phyloP scores from a whole-genome alignment of 306 rosid species.

The Quillaja saponaria region DNA sequence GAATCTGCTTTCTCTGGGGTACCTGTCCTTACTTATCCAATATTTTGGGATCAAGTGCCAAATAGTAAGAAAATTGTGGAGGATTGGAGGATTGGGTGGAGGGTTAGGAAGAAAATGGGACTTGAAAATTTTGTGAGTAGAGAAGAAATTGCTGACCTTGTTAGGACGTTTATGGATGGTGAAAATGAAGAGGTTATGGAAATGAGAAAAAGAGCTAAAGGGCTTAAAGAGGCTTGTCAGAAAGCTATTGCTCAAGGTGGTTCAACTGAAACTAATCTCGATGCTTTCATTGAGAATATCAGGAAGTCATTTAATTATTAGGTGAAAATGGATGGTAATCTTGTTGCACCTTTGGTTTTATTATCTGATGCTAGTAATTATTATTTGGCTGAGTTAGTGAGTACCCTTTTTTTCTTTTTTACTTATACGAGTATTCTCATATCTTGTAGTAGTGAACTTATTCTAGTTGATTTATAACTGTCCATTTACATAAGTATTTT shows the following conservation, averaged over 20 bases:
- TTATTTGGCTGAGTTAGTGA: too few species aligned
- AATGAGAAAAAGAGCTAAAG: slow-evolving; percentile 22
- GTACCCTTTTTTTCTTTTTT: too few species aligned
- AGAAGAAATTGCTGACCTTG: slow-evolving; percentile 10
- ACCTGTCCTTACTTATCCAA: slow-evolving; percentile 28
- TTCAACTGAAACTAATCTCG: slow-evolving; percentile 29
- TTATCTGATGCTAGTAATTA: too few species aligned
- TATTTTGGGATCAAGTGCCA: slow-evolving; percentile 31
- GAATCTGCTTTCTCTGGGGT: slow-evolving; percentile 31
- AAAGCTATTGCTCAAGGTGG: slow-evolving; percentile 29
- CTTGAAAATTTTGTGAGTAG: neutral
- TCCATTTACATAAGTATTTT: neutral
- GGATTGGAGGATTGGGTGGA: slow-evolving; percentile 35
- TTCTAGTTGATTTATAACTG: too few species aligned
- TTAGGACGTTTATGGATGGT: slow-evolving; percentile 2
- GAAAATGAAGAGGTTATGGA: slow-evolving; percentile 22
- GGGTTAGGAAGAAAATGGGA: slow-evolving; percentile 19
- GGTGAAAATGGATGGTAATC: too few species aligned
- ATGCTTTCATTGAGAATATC: slow-evolving; percentile 19
- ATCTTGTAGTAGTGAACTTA: too few species aligned
- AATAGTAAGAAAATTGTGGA: slow-evolving; percentile 31
- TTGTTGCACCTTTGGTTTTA: too few species aligned
- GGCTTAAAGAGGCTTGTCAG: slow-evolving; percentile 23
- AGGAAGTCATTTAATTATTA: too few species aligned
- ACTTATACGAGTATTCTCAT: too few species aligned